A percentile compares a stretch with the other conserved stretches of the same genome.
Conservation (phyloP, 768 basidiomycete genomes). For the Suillus discolor region DNA sequence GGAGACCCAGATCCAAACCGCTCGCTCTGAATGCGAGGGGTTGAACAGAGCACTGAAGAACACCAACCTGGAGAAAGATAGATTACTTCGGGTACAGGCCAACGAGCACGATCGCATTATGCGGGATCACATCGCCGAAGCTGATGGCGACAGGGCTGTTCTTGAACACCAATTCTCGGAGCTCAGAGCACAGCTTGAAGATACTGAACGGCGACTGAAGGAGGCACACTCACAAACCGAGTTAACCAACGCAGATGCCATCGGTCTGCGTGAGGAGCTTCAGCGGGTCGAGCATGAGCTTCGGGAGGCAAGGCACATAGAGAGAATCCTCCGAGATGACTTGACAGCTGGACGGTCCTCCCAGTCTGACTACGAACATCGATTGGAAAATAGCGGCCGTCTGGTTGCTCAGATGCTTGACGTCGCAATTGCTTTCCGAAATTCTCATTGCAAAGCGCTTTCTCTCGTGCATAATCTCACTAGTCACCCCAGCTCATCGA, state of each 20-base stretch:
- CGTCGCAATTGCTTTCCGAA: conserved; percentile 76
- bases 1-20: conserved; percentile 71
- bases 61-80: conserved; percentile 77
- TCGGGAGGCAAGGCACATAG: conserved; percentile 64
- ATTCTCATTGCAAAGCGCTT: conserved; percentile 74
- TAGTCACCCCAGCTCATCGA: conserved; percentile 51
- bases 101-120: conserved; percentile 67
- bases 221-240: conserved; percentile 63
- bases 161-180: conserved; percentile 87
- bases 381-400: conserved; percentile 63
- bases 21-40: conserved; percentile 71
- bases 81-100: conserved; percentile 70
- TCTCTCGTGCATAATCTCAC: conserved; percentile 60
- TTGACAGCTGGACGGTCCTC: conserved; percentile 69
- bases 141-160: conserved; percentile 91
- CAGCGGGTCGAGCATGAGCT: conserved; percentile 72
- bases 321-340: conserved; percentile 74
- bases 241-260: conserved; percentile 66
- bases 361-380: conserved; percentile 67
- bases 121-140: conserved; percentile 89
- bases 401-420: conserved; percentile 83
- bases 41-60: conserved; percentile 64
- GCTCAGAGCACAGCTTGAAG: conserved; percentile 62
- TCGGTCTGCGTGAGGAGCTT: conserved; percentile 72
- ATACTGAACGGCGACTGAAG: conserved; percentile 61